A percentile compares a stretch with the other conserved stretches of the same genome.
Conservation (phyloP, 1,284 basidiomycete genomes). For the Cryptococcus sp. region DNA sequence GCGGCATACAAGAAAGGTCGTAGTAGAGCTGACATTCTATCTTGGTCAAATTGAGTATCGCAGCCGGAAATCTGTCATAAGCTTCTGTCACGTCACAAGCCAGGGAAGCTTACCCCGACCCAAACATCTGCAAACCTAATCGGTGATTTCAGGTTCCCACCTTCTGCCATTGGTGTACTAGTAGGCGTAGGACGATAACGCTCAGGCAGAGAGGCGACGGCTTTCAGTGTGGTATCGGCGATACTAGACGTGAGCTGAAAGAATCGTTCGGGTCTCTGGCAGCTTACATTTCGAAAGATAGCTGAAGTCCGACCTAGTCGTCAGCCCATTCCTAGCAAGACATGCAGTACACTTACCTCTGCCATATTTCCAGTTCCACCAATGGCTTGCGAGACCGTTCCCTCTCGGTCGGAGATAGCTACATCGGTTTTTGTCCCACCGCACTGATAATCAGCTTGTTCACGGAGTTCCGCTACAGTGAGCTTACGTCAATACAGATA, state of each 20-base stretch:
- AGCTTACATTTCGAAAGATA: constrained; percentile 20
- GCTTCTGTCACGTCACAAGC: not conserved
- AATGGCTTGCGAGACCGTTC: constrained; percentile 17
- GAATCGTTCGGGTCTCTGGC: not conserved
- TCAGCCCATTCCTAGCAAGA: not conserved
- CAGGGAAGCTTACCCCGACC: constrained; percentile 22
- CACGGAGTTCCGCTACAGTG: not conserved
- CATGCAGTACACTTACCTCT: constrained; percentile 13
- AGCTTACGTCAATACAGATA: constrained; percentile 30
- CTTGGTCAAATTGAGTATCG: constrained; percentile 30
- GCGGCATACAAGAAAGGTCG: constrained; percentile 28
- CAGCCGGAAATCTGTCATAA: constrained; percentile 30
- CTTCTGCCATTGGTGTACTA: not conserved
- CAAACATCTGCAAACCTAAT: constrained; percentile 22
- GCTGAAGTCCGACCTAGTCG: constrained; percentile 19
- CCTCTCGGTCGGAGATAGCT: constrained; percentile 11
- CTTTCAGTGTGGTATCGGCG: constrained; percentile 15
- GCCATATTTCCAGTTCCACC: constrained; percentile 36
- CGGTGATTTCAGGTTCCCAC: constrained; percentile 4
- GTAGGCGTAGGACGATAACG: not conserved
- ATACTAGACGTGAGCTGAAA: constrained; percentile 20
- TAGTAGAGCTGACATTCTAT: constrained; percentile 20
- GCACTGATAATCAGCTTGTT: constrained; percentile 12
- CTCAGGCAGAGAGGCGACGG: constrained; percentile 8
- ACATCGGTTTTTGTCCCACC: constrained; percentile 37